Evolutionary conservation across 495 filamentous ascomycete genomes (phyloP).

Genomic region (Penicillium coffeae): DNA sequence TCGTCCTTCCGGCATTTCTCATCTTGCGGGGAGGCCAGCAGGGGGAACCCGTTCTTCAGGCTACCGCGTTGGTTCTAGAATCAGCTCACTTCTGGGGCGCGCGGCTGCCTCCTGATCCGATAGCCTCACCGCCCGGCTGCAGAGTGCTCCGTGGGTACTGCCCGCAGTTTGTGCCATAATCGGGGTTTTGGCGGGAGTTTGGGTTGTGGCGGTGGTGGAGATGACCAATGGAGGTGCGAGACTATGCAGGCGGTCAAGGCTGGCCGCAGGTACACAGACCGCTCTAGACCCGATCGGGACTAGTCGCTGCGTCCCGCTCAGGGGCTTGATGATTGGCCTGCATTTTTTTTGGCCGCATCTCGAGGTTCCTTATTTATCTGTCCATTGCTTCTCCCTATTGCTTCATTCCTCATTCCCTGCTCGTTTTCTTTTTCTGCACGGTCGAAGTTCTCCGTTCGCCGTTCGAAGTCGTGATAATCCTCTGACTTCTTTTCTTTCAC

Average conservation of each 20-base stretch:
- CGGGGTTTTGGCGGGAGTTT: background rate
- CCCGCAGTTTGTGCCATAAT: background rate
- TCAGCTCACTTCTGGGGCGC: background rate
- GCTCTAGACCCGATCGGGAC: slow-evolving; percentile 10
- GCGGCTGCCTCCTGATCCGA: background rate
- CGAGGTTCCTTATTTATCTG: slow-evolving; percentile 5
- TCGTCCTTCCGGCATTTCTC: background rate
- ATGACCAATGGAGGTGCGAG: background rate
- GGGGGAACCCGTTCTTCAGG: background rate
- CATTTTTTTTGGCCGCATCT: slow-evolving; percentile 8
- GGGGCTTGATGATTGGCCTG: slow-evolving; percentile 20
- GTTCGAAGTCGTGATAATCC: background rate
- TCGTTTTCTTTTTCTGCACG: slow-evolving; percentile 8
- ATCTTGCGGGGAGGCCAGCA: background rate
- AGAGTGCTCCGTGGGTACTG: background rate
- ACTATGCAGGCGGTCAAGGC: too few relatives aligned
- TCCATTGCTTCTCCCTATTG: slow-evolving; percentile 3
- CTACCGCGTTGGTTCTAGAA: background rate
- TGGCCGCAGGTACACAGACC: too few relatives aligned
- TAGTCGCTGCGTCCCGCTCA: slow-evolving; percentile 6
- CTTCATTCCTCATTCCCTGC: slow-evolving; percentile 1
- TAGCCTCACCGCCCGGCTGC: background rate
- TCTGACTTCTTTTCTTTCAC: background rate
- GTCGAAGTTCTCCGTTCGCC: background rate
- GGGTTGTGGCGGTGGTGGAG: background rate